Percentiles rank a stretch among this genome's conserved stretches.
Evolutionary conservation across 441 rosid genomes (phyloP).

Genomic region (Omphalea diandra): DNA sequence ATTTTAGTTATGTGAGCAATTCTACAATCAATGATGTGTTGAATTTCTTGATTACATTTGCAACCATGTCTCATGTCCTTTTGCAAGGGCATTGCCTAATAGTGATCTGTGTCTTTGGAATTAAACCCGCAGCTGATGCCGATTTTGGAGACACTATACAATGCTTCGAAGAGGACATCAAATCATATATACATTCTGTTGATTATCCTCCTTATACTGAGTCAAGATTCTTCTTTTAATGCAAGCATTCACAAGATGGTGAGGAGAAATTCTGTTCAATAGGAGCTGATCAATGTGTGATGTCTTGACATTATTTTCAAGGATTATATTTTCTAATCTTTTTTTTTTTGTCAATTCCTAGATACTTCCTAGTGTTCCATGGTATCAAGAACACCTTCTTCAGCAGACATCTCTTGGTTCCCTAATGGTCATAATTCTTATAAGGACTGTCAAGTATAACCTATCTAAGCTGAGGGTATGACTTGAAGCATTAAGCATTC

Average conservation of each 20-base stretch:
- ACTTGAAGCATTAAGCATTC: conserved; percentile 24
- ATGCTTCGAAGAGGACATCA: conserved; percentile 85
- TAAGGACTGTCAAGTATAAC: conserved; percentile 96
- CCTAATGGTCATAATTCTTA: conserved; percentile 82
- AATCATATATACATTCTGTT: conserved; percentile 98
- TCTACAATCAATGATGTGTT: background rate
- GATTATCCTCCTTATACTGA: conserved; percentile 95
- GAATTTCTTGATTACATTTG: conserved; percentile 2
- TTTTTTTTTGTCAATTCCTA: conserved; percentile 25
- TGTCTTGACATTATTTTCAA: conserved; percentile 1
- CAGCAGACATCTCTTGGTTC: conserved; percentile 98
- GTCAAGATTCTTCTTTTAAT: conserved; percentile 97
- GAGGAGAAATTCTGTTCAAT: conserved; percentile 29
- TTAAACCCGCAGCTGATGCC: conserved; percentile 76
- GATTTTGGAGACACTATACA: conserved; percentile 85
- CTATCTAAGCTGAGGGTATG: conserved; percentile 98
- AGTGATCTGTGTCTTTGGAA: conserved; percentile 17
- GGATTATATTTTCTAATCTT: conserved; percentile 13
- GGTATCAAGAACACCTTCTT: conserved; percentile 97
- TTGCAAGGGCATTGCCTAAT: conserved; percentile 16
- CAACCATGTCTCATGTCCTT: conserved; percentile 17
- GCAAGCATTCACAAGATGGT: conserved; percentile 96
- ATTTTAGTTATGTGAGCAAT: background rate
- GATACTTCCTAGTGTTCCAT: conserved; percentile 87
- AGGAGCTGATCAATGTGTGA: too few relatives aligned